phyloP scores from a whole-genome alignment of 768 basidiomycete genomes.

The Hericium coralloides region DNA sequence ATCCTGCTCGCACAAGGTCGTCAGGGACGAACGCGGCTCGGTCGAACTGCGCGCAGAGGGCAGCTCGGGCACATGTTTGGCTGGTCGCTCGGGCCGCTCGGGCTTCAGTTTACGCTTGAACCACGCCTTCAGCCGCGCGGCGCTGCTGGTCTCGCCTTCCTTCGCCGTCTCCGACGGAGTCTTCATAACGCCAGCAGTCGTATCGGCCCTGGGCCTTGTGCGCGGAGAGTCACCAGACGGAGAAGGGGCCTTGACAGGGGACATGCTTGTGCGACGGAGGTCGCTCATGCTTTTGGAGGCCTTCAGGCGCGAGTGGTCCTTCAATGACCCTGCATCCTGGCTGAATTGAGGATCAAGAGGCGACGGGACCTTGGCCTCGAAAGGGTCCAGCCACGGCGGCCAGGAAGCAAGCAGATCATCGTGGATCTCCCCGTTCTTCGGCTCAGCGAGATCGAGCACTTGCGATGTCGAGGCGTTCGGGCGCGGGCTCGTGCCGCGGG shows the following conservation, averaged over 20 bases:
- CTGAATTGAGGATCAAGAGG: background rate
- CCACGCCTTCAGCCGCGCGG: slow-evolving; percentile 54
- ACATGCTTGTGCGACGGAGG: background rate
- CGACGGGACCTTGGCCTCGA: background rate
- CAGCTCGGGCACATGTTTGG: slow-evolving; percentile 30
- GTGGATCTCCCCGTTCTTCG: background rate
- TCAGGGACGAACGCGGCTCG: slow-evolving; percentile 5
- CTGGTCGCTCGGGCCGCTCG: slow-evolving; percentile 20
- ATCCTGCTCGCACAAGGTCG: slow-evolving; percentile 5
- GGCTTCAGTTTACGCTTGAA: slow-evolving; percentile 46
- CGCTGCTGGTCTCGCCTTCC: slow-evolving; percentile 22
- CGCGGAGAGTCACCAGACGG: background rate
- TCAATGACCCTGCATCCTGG: background rate
- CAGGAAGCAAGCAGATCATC: background rate
- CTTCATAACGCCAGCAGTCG: slow-evolving; percentile 7
- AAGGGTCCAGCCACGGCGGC: background rate
- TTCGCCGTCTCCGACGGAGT: slow-evolving; percentile 7
- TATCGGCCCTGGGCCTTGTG: slow-evolving; percentile 2
- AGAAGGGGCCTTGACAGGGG: background rate
- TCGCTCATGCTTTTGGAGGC: slow-evolving; percentile 14
- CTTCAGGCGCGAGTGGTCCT: slow-evolving; percentile 2
- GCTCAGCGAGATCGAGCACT: background rate
- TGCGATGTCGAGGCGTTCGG: background rate
- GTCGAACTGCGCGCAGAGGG: slow-evolving; percentile 8
- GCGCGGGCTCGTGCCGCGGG: background rate